phyloP scores from a whole-genome alignment of 2,329 filamentous ascomycete species.

The Penicillium corylophilum region DNA sequence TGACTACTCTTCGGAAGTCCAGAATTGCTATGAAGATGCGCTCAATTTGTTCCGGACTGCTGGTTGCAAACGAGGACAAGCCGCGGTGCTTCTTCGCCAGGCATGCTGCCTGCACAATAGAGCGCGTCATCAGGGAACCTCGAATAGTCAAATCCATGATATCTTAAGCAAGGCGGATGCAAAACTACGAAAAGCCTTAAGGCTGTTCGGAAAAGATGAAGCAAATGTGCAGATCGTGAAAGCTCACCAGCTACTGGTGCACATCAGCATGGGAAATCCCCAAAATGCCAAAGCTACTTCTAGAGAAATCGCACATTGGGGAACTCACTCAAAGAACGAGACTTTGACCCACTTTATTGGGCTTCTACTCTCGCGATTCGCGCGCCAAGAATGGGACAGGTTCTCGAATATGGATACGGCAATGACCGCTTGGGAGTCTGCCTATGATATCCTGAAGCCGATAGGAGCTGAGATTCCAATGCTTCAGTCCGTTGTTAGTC shows the following conservation, averaged over 20 bases:
- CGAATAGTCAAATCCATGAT: not conserved
- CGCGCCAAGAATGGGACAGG: conserved; percentile 19
- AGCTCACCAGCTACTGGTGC: conserved; percentile 20
- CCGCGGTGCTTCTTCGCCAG: conserved; percentile 21
- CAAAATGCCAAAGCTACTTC: conserved; percentile 9
- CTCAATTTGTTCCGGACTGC: conserved; percentile 12
- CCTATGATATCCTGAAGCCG: conserved; percentile 15
- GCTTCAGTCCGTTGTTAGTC: conserved; percentile 17
- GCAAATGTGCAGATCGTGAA: conserved; percentile 18
- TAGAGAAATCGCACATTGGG: conserved; percentile 20
- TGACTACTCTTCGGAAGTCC: conserved; percentile 10
- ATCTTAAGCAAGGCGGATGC: conserved; percentile 2
- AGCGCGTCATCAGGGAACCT: conserved; percentile 5
- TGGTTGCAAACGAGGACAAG: conserved; percentile 20
- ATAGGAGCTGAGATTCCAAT: conserved; percentile 14
- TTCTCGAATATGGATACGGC: conserved; percentile 22
- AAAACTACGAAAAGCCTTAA: conserved; percentile 9
- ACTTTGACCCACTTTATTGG: conserved; percentile 15
- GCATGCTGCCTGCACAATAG: conserved; percentile 20
- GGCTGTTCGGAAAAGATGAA: conserved; percentile 20
- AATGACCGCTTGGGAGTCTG: conserved; percentile 20
- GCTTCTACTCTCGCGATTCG: conserved; percentile 18
- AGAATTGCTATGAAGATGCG: conserved; percentile 15
- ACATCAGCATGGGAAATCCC: conserved; percentile 14
- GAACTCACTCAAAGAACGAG: conserved; percentile 17